phyloP scores from a whole-genome alignment of 257 asterid genomes.

The Euphrasia confusa region DNA sequence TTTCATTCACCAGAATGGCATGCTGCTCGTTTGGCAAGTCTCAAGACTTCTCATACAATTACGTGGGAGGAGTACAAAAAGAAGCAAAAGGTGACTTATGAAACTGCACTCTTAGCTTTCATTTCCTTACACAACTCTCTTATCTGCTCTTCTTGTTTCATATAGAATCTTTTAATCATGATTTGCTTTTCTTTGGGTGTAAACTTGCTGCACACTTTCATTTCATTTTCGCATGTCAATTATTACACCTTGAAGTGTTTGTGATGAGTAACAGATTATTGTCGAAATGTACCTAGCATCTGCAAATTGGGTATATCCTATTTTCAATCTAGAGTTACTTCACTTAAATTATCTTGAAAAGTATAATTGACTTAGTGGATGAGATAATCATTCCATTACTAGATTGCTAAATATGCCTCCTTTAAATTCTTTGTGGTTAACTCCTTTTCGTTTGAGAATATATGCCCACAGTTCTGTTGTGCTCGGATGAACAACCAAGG shows the following conservation, averaged over 20 bases:
- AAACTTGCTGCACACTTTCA: neutral
- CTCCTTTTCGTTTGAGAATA: neutral
- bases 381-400: constrained; percentile 6
- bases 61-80: constrained; percentile 96
- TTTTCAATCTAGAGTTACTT: neutral
- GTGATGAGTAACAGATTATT: neutral
- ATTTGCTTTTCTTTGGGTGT: neutral
- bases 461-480: neutral
- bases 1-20: constrained; percentile 99
- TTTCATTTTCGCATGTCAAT: neutral
- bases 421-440: neutral
- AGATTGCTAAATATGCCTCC: neutral
- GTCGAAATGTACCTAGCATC: neutral
- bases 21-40: constrained; percentile 99
- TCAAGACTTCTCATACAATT: constrained; percentile 90
- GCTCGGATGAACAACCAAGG: constrained; percentile 1
- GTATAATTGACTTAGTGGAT: neutral
- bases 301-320: neutral
- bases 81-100: constrained; percentile 80
- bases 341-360: constrained; percentile 5
- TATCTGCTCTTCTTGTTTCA: neutral
- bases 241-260: constrained; percentile 12
- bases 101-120: constrained; percentile 2
- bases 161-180: neutral
- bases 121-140: constrained; percentile 1